A percentile compares a stretch with the other conserved stretches of the same genome.
These are phyloP conservation scores for Kitagawia praeruptora DNA, from an alignment of 129 eudicot species.

Conservation along the genomic window DNA sequence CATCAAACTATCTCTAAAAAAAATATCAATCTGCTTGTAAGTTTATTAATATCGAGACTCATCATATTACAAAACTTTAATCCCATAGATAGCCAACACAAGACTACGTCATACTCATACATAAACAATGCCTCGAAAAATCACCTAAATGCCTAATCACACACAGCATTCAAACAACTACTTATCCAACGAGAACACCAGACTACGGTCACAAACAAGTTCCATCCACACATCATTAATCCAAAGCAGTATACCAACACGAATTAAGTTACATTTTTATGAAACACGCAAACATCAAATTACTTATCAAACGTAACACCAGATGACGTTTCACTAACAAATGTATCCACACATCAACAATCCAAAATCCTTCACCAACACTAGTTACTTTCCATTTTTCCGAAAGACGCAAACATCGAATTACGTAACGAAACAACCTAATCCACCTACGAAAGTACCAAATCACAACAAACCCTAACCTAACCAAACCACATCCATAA, in stretches of 20 bases:
- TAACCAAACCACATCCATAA: conserved; percentile 15
- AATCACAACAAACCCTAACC: conserved; percentile 9
- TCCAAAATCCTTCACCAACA: background rate
- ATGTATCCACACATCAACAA: too few relatives aligned
- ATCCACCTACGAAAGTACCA: too few relatives aligned
- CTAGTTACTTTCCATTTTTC: background rate
- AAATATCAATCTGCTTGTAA: background rate
- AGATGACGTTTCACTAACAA: too few relatives aligned
- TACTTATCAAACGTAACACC: background rate
- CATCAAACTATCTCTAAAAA: background rate
- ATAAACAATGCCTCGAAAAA: background rate
- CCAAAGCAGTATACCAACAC: background rate
- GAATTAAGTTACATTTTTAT: too few relatives aligned
- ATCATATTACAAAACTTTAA: background rate
- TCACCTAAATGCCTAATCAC: background rate
- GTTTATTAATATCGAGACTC: background rate
- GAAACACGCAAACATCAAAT: background rate
- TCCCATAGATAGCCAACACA: background rate
- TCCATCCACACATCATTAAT: background rate
- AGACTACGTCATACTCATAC: background rate
- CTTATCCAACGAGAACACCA: background rate
- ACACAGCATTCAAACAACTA: too few relatives aligned
- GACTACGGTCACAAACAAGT: background rate
- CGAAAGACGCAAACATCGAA: background rate
- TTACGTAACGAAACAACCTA: too few relatives aligned